These are phyloP conservation scores for Fragilaria crotonensis DNA, from an alignment of 108 stramenopile genomes.

Conservation along the genomic window DNA sequence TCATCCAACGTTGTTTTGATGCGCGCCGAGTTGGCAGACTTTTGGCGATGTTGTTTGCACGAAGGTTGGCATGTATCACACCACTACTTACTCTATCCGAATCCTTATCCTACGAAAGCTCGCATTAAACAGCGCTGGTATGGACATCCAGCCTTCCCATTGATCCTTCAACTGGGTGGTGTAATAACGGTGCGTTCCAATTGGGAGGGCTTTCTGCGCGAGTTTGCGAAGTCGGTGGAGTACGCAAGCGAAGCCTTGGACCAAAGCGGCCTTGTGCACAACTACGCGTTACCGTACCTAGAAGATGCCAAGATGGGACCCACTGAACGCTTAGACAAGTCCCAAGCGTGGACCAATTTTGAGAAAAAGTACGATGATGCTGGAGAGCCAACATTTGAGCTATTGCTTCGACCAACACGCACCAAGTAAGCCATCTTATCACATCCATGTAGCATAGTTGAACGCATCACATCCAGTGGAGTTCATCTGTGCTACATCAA, in stretches of 20 bases:
- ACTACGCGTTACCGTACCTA: conserved; percentile 17
- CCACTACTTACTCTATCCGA: conserved; percentile 86
- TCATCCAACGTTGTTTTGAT: conserved; percentile 39
- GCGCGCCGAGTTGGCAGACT: conserved; percentile 84
- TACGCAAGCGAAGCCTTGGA: conserved; percentile 3
- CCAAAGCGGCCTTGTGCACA: not conserved
- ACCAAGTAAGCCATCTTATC: no score
- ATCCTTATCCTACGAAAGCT: conserved; percentile 84
- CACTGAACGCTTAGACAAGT: conserved; percentile 1
- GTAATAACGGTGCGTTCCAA: conserved; percentile 63
- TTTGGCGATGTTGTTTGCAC: conserved; percentile 59
- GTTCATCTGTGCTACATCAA: no score
- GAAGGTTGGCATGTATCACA: conserved; percentile 22
- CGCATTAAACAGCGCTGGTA: conserved; percentile 74
- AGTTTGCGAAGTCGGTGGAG: conserved; percentile 41
- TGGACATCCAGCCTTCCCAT: conserved; percentile 82
- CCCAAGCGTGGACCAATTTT: conserved; percentile 30
- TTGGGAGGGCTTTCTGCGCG: conserved; percentile 70
- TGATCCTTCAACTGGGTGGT: conserved; percentile 35
- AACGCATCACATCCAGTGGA: no score
- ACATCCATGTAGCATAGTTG: no score
- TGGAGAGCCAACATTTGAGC: conserved; percentile 30
- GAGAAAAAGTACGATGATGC: conserved; percentile 31
- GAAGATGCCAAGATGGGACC: conserved; percentile 16
- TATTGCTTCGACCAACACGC: conserved; percentile 17